These are phyloP conservation scores for Trypanosoma lewisi DNA, from an alignment of 208 protist genomes.

Conservation along the genomic window DNA sequence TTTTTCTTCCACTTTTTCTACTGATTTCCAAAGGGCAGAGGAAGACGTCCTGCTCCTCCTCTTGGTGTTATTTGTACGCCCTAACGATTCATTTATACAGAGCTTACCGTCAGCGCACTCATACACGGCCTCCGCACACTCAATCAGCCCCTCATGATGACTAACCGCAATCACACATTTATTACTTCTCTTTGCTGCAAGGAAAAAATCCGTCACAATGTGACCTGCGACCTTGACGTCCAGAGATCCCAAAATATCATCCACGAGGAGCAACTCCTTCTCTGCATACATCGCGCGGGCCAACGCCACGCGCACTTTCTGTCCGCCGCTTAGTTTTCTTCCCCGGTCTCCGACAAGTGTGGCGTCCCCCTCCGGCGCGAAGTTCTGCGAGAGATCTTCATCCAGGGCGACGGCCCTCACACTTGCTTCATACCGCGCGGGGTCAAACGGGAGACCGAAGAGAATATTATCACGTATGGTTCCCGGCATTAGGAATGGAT, in stretches of 20 bases:
- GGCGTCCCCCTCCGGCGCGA: slow-evolving; percentile 41
- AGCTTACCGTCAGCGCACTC: slow-evolving; percentile 19
- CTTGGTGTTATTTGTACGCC: neutral
- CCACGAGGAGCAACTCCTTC: slow-evolving; percentile 53
- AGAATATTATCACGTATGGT: slow-evolving; percentile 88
- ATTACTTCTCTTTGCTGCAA: neutral
- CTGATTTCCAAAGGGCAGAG: neutral
- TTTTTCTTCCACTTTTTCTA: slow-evolving; percentile 2
- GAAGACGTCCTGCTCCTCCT: slow-evolving; percentile 1
- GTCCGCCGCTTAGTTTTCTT: slow-evolving; percentile 45
- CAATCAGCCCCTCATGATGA: slow-evolving; percentile 27
- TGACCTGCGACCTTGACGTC: slow-evolving; percentile 53
- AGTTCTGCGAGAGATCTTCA: slow-evolving; percentile 37
- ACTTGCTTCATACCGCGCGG: slow-evolving; percentile 30
- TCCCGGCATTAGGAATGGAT: slow-evolving; percentile 60
- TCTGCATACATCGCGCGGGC: slow-evolving; percentile 50
- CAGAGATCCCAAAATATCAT: slow-evolving; percentile 76
- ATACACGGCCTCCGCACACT: slow-evolving; percentile 23
- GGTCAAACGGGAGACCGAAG: slow-evolving; percentile 24
- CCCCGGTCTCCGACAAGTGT: slow-evolving; percentile 57
- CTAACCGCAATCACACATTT: slow-evolving; percentile 29
- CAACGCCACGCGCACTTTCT: slow-evolving; percentile 43
- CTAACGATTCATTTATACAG: neutral
- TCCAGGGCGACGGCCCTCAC: slow-evolving; percentile 38
- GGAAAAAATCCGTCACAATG: slow-evolving; percentile 24